These are phyloP conservation scores for Kodamaea neixiangensis DNA, from an alignment of 805 yeast species.

Conservation along the genomic window DNA sequence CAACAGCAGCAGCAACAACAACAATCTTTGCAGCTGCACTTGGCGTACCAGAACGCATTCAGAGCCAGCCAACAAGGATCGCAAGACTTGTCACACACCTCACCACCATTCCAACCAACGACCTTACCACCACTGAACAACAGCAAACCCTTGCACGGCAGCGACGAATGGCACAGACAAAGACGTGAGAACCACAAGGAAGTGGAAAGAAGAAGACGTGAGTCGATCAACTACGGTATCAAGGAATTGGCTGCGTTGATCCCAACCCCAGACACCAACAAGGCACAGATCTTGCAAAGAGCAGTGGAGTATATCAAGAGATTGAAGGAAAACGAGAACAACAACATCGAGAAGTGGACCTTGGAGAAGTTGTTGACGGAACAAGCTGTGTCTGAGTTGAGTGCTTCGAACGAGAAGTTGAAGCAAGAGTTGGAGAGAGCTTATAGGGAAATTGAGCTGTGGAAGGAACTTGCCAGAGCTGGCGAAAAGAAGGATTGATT, in stretches of 20 bases:
- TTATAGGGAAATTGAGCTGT: slow-evolving; percentile 85
- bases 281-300: slow-evolving; percentile 83
- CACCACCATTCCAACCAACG: slow-evolving; percentile 33
- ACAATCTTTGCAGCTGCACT: slow-evolving; percentile 13
- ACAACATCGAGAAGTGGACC: slow-evolving; percentile 92
- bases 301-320: slow-evolving; percentile 90
- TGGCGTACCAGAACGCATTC: slow-evolving; percentile 21
- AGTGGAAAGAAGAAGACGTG: slow-evolving; percentile 91
- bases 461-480: slow-evolving; percentile 52
- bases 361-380: slow-evolving; percentile 89
- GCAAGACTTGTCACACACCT: slow-evolving; percentile 16
- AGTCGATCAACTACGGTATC: slow-evolving; percentile 84
- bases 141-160: slow-evolving; percentile 65
- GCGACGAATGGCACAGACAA: slow-evolving; percentile 79
- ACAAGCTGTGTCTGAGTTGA: slow-evolving; percentile 84
- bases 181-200: slow-evolving; percentile 93
- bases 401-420: slow-evolving; percentile 82
- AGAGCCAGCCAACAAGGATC: slow-evolving; percentile 20
- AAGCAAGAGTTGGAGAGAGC: slow-evolving; percentile 88
- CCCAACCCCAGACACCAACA: slow-evolving; percentile 84
- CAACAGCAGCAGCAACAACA: slow-evolving; percentile 15
- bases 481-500: slow-evolving; percentile 18
- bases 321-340: slow-evolving; percentile 85
- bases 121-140: slow-evolving; percentile 27
- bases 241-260: slow-evolving; percentile 73